These are phyloP conservation scores for Annulohypoxylon truncatum DNA, from an alignment of 2,329 filamentous ascomycete genomes.

Conservation along the genomic window DNA sequence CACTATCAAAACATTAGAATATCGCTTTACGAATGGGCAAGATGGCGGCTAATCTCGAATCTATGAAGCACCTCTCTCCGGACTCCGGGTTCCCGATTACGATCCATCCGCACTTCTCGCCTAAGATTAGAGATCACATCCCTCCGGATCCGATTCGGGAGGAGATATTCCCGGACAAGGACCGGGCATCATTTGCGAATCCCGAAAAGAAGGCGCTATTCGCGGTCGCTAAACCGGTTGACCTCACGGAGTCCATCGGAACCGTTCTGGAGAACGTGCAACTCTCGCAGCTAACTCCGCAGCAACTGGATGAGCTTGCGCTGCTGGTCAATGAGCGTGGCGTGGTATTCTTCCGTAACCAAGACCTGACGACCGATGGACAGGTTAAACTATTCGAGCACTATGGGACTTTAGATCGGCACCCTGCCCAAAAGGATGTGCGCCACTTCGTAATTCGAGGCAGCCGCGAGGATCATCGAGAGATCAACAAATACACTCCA, in stretches of 20 bases:
- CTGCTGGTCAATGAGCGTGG: constrained; percentile 59
- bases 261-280: constrained; percentile 56
- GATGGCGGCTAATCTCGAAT: constrained; percentile 56
- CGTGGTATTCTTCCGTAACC: constrained; percentile 61
- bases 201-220: constrained; percentile 58
- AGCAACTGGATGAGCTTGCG: constrained; percentile 63
- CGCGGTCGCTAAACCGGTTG: constrained; percentile 52
- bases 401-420: constrained; percentile 61
- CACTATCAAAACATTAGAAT: neutral
- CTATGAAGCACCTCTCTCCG: constrained; percentile 60
- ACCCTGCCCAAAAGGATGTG: constrained; percentile 59
- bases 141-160: constrained; percentile 55
- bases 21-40: neutral
- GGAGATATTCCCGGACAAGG: constrained; percentile 49
- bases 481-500: constrained; percentile 59
- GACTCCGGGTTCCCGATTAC: constrained; percentile 61
- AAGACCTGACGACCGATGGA: constrained; percentile 58
- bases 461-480: constrained; percentile 59
- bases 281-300: constrained; percentile 56
- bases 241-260: constrained; percentile 59
- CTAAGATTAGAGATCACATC: constrained; percentile 56
- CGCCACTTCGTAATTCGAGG: constrained; percentile 59
- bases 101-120: constrained; percentile 60
- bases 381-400: constrained; percentile 60
- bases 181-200: constrained; percentile 57